phyloP scores from a whole-genome alignment of 257 asterid genomes.

The Solanum bulbocastanum region DNA sequence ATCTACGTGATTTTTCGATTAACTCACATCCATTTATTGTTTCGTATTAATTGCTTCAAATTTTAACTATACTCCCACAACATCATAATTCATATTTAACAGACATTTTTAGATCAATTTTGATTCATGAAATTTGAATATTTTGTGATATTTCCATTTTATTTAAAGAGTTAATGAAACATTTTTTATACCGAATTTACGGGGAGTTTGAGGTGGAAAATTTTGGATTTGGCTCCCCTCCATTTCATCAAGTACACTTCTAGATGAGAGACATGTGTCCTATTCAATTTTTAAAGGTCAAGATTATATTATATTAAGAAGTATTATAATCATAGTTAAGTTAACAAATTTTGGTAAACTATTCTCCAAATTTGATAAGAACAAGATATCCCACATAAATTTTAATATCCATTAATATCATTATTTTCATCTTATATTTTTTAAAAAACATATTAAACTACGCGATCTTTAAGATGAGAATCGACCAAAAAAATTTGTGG shows the following conservation, averaged over 20 bases:
- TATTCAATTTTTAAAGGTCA: too few relatives aligned
- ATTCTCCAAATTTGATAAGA: too few relatives aligned
- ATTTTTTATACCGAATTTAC: too few relatives aligned
- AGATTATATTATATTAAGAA: neutral
- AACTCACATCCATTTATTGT: neutral
- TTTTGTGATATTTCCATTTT: neutral
- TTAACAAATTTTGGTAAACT: too few relatives aligned
- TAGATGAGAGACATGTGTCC: too few relatives aligned
- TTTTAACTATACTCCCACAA: neutral
- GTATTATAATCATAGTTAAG: neutral
- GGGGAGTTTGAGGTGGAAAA: neutral
- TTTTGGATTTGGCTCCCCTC: too few relatives aligned
- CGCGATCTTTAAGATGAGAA: too few relatives aligned
- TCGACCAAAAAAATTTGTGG: too few relatives aligned
- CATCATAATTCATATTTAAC: neutral
- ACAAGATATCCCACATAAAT: too few relatives aligned
- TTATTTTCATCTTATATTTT: too few relatives aligned
- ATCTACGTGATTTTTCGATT: neutral
- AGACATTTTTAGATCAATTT: neutral
- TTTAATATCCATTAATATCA: too few relatives aligned
- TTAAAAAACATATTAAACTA: too few relatives aligned
- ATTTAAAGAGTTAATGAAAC: neutral
- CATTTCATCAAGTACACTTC: neutral
- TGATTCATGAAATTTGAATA: neutral
- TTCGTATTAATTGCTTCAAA: neutral